Conservation (phyloP, 2,329 filamentous ascomycete species). For the Juglanconis oblonga region DNA sequence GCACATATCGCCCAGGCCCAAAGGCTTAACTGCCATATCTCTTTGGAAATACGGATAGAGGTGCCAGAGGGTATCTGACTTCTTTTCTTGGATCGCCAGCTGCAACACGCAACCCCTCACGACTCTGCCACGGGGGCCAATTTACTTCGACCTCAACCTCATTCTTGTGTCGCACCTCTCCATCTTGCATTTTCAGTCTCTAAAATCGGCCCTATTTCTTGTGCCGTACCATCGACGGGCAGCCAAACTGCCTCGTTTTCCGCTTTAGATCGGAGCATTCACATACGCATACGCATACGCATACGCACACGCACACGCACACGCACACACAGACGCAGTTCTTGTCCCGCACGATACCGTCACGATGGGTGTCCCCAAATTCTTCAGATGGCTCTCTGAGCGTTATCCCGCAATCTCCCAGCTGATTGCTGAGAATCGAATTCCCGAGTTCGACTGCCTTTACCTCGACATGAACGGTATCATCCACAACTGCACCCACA, state of each 20-base stretch:
- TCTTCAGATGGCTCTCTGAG: conserved; percentile 99
- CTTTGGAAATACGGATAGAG: background rate
- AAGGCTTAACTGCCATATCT: background rate
- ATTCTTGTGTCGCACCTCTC: background rate
- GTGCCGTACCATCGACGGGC: conserved; percentile 6
- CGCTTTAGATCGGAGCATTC: background rate
- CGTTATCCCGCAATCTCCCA: conserved; percentile 98
- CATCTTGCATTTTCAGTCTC: conserved; percentile 12
- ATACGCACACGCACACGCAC: background rate
- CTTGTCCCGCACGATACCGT: conserved; percentile 18
- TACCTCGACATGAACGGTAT: conserved; percentile 99
- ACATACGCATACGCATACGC: background rate
- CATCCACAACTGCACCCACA: conserved; percentile 99
- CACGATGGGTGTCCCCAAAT: conserved; percentile 65
- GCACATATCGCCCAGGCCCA: too few relatives aligned
- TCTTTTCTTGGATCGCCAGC: background rate
- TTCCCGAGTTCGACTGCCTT: conserved; percentile 97
- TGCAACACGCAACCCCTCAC: background rate
- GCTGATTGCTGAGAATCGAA: conserved; percentile 96
- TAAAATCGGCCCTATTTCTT: conserved; percentile 17
- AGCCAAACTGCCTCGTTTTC: background rate
- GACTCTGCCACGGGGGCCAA: conserved; percentile 5
- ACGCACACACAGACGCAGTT: background rate
- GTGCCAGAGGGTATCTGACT: background rate
- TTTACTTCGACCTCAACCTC: background rate